Evolutionary conservation across 441 rosid species (phyloP).

Genomic region (California macrophylla): DNA sequence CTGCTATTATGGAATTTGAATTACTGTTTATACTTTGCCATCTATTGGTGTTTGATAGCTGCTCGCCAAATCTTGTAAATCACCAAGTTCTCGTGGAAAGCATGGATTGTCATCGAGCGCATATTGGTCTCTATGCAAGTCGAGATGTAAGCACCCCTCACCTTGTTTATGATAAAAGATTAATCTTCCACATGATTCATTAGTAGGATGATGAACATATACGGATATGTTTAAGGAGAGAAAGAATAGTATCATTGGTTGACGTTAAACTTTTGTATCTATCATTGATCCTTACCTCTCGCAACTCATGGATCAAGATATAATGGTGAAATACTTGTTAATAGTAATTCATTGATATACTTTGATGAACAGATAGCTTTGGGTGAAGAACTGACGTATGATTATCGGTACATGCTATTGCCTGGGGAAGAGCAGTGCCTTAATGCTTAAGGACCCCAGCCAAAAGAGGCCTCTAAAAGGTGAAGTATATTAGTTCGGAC

Average conservation of each 20-base stretch:
- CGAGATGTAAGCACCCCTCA: conserved; percentile 54
- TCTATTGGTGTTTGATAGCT: conserved; percentile 38
- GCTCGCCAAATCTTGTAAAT: conserved; percentile 72
- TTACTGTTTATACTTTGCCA: conserved; percentile 16
- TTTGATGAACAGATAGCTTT: conserved; percentile 56
- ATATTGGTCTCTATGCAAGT: conserved; percentile 85
- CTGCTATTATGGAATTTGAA: not conserved
- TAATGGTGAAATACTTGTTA: conserved; percentile 8
- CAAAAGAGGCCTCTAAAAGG: too few species aligned
- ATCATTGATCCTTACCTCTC: not conserved
- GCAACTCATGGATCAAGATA: not conserved
- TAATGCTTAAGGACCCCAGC: too few species aligned
- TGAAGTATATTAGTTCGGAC: too few species aligned
- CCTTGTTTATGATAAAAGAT: not conserved
- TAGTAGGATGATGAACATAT: not conserved
- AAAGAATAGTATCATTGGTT: not conserved
- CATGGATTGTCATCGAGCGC: conserved; percentile 72
- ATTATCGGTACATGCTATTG: conserved; percentile 41
- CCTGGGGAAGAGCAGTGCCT: conserved; percentile 58
- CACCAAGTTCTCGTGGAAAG: conserved; percentile 82
- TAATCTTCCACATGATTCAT: not conserved
- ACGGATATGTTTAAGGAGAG: not conserved
- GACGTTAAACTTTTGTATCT: not conserved
- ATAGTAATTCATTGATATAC: conserved; percentile 11
- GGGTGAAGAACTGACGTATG: conserved; percentile 78